Conservation (phyloP, 495 filamentous ascomycete genomes). For the Neurospora sp. region DNA sequence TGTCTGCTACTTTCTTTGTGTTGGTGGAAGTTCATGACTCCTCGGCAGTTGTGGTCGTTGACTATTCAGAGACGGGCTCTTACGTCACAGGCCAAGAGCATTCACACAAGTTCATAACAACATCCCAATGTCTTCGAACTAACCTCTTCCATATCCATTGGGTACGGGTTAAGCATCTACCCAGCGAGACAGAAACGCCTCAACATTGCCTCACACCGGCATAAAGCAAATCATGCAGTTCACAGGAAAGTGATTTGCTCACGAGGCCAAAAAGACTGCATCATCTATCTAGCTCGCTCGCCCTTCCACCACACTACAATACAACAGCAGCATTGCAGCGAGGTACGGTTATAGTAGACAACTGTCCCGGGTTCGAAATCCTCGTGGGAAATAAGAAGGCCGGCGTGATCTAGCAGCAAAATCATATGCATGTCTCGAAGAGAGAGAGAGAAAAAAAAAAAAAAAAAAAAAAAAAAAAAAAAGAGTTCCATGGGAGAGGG, state of each 20-base stretch:
- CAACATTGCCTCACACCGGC: neutral
- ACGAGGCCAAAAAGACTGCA: neutral
- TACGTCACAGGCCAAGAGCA: neutral
- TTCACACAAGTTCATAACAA: neutral
- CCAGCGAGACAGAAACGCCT: neutral
- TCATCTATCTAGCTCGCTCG: neutral
- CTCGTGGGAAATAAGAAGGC: neutral
- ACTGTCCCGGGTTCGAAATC: neutral
- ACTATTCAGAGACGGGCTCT: too few relatives aligned
- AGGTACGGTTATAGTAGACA: neutral
- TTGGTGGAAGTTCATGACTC: neutral
- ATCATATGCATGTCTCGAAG: neutral
- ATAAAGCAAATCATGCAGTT: neutral
- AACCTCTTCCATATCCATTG: neutral
- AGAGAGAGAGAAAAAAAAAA: neutral
- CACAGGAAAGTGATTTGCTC: neutral
- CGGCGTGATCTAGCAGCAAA: neutral
- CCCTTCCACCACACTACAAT: neutral
- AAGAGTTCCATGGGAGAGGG: neutral
- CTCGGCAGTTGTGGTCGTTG: too few relatives aligned
- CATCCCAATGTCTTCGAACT: neutral
- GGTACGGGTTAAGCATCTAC: neutral
- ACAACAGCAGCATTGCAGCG: neutral
- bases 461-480: neutral
- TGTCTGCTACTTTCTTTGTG: neutral